A percentile compares a stretch with the other conserved stretches of the same genome.
phyloP scores from a whole-genome alignment of 2,329 filamentous ascomycete species.

The Colletotrichum plurivorum region DNA sequence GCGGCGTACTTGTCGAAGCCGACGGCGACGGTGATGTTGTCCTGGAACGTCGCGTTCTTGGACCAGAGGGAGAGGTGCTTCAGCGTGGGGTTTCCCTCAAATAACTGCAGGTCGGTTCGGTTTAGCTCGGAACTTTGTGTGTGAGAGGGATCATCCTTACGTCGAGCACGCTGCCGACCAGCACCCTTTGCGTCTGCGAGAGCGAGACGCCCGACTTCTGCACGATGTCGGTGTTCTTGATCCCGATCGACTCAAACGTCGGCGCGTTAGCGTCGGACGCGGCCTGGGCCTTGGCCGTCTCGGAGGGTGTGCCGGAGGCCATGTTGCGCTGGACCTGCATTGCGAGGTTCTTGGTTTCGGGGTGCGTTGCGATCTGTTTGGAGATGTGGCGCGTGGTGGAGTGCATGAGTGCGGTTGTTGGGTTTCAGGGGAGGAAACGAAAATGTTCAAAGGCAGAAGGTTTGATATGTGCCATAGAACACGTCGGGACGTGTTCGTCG shows the following conservation, averaged over 20 bases:
- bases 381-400: constrained; percentile 32
- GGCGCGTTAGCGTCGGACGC: constrained; percentile 32
- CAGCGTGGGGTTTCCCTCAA: constrained; percentile 71
- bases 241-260: constrained; percentile 50
- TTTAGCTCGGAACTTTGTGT: background rate
- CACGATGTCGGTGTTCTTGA: constrained; percentile 69
- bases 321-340: constrained; percentile 43
- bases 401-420: constrained; percentile 18
- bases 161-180: constrained; percentile 72
- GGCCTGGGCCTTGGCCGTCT: constrained; percentile 46
- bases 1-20: constrained; percentile 66
- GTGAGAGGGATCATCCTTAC: constrained; percentile 46
- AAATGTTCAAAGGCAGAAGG: background rate
- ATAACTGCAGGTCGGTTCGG: constrained; percentile 57
- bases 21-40: constrained; percentile 70
- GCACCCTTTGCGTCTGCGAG: constrained; percentile 62
- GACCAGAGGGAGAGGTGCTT: constrained; percentile 73
- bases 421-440: too few relatives aligned
- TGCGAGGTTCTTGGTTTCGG: constrained; percentile 38
- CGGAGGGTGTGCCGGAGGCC: constrained; percentile 47
- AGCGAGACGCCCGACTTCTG: constrained; percentile 66
- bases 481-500: constrained; percentile 28
- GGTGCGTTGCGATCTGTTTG: constrained; percentile 30
- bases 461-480: background rate
- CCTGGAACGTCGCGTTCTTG: constrained; percentile 69